phyloP scores from a whole-genome alignment of 73 alveolate genomes.

The Symbiodinium pilosum region DNA sequence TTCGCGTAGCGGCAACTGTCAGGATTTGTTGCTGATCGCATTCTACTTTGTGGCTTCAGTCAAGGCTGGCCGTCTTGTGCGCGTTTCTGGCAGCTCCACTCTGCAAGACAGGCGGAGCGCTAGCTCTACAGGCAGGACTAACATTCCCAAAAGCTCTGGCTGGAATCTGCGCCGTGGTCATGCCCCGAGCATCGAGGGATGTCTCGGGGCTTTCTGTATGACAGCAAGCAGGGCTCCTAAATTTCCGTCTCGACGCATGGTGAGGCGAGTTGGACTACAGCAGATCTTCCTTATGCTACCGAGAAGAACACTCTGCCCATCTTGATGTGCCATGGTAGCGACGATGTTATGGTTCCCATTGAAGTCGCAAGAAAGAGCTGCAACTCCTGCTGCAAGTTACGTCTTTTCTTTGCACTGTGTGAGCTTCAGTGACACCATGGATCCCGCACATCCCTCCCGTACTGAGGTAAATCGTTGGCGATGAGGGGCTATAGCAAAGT shows the following conservation, averaged over 20 bases:
- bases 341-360: slow-evolving; percentile 75
- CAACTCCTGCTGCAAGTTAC: neutral
- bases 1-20: neutral
- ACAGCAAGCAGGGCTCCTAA: too few species aligned
- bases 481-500: slow-evolving; percentile 54
- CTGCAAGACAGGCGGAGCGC: slow-evolving; percentile 42
- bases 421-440: neutral
- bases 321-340: slow-evolving; percentile 63
- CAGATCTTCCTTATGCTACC: neutral
- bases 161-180: slow-evolving; percentile 44
- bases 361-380: slow-evolving; percentile 65
- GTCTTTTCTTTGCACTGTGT: neutral
- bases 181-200: neutral
- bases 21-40: slow-evolving; percentile 58
- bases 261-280: slow-evolving; percentile 48
- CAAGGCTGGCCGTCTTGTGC: neutral
- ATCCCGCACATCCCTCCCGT: neutral
- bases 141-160: slow-evolving; percentile 62
- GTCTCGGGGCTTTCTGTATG: too few species aligned
- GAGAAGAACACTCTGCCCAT: slow-evolving; percentile 11
- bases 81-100: neutral
- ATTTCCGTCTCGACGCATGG: too few species aligned
- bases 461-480: slow-evolving; percentile 48
- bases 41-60: slow-evolving; percentile 76
- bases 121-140: slow-evolving; percentile 69